Evolutionary conservation across 2,329 filamentous ascomycete species (phyloP).

Genomic region (Furcasterigmium sp.): DNA sequence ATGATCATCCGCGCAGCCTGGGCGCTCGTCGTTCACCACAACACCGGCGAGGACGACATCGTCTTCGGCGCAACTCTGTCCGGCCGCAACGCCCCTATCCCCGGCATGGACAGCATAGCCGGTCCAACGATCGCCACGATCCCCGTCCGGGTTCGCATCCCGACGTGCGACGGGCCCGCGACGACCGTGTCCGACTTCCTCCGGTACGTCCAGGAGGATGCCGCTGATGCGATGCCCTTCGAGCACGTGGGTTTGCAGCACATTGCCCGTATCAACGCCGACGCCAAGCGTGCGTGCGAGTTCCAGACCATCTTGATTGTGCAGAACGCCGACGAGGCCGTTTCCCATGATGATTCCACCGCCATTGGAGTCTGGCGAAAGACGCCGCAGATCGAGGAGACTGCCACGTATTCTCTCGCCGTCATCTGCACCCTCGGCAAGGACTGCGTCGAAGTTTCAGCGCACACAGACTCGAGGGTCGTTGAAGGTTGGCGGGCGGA

Average conservation of each 20-base stretch:
- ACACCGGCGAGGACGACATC: constrained; percentile 3
- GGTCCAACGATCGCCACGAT: constrained; percentile 17
- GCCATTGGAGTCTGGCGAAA: no score
- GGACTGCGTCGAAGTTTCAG: no score
- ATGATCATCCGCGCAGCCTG: constrained; percentile 27
- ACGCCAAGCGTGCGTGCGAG: constrained; percentile 5
- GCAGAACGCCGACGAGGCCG: neutral
- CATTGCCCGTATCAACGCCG: constrained; percentile 14
- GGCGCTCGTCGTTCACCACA: constrained; percentile 5
- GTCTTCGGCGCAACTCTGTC: constrained; percentile 19
- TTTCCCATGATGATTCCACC: no score
- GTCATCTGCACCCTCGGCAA: no score
- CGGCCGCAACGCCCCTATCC: constrained; percentile 16
- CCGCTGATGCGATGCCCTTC: constrained; percentile 17
- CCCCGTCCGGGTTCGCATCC: constrained; percentile 3
- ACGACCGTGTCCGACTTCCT: constrained; percentile 8
- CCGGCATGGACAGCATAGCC: constrained; percentile 18
- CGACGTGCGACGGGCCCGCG: neutral
- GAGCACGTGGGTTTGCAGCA: constrained; percentile 25
- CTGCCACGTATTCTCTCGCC: no score
- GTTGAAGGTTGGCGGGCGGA: neutral
- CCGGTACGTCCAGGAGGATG: constrained; percentile 19
- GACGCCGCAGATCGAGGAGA: no score
- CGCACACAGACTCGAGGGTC: no score
- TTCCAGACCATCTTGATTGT: constrained; percentile 6